Evolutionary conservation across 139 green algal genomes (phyloP), one percentile per base, ranked within the genome.

Genomic region (Spirogloea muscicola): DNA sequence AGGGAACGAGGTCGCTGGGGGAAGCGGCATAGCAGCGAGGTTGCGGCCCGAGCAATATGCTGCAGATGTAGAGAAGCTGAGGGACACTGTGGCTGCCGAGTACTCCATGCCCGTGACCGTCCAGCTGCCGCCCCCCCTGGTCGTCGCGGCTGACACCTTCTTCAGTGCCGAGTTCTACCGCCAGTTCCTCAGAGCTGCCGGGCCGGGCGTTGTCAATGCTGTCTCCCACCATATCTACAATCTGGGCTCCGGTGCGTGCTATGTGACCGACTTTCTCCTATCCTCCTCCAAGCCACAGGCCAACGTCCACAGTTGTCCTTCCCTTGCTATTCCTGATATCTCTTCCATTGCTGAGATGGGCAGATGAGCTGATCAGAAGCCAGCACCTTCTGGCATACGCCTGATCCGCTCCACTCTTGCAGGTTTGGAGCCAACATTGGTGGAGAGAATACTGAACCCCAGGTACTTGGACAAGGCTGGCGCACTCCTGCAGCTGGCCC

Each of bases 1-100:
- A 65, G 64, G 59, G 18, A 77, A 77, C 61, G 60, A 76, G 68
- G 7, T 77, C 61, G 58, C 13, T 21, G 68, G 60, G 13, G 29
- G n/a, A 10, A 31, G 33, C 25, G 59, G 59, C 39, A 70, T 77
- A 10, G 68, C 36, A 6, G 34, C 59, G 16, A 46, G 73, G 9
- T 13, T 74, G 7, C 5, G 49, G 34, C 9, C 65, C n/a, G 52
- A n/a, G 6, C 65, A 74, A 49, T 74, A 74, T n/a, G 65, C 65
- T 21, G n/a, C 6, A 16, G 65, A 74, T n/a, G 49, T 74, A 25
- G 6, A 25, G 52, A 9, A 21, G 65, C 39, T 74, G 48, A 21
- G 59, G 31, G 55, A 10, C 9, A 16, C 55, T 16, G 31, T 64
- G 29, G 27, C 9, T 38, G 10, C 10, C 29, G 13, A 21, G 10